phyloP scores from a whole-genome alignment of 805 yeast species.

The Starmerella sp. region DNA sequence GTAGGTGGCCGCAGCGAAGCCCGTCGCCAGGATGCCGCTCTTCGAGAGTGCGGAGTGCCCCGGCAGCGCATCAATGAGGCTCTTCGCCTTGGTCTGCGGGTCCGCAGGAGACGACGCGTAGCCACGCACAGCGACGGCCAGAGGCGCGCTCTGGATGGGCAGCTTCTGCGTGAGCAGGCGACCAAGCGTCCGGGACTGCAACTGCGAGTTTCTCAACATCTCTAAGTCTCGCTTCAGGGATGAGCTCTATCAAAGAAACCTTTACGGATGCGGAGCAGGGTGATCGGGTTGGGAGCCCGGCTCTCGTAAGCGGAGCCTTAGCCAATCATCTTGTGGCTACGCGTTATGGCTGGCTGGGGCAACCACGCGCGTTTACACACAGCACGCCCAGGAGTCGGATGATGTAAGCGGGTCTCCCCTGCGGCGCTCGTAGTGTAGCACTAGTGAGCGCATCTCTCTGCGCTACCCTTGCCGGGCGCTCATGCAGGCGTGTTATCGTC shows the following conservation, averaged over 20 bases:
- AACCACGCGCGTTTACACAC: neutral
- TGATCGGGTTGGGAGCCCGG: neutral
- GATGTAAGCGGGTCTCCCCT: too few species aligned
- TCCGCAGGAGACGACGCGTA: slow-evolving; percentile 37
- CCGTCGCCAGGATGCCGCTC: slow-evolving; percentile 90
- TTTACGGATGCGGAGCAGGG: slow-evolving; percentile 3
- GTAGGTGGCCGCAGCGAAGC: slow-evolving; percentile 87
- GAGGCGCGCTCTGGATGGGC: slow-evolving; percentile 6
- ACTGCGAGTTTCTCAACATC: slow-evolving; percentile 15
- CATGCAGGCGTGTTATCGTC: too few species aligned
- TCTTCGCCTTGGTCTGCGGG: slow-evolving; percentile 43
- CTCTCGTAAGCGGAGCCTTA: neutral
- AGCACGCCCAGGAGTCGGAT: neutral
- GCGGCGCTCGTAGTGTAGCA: too few species aligned
- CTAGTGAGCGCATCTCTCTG: too few species aligned
- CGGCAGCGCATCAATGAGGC: slow-evolving; percentile 86
- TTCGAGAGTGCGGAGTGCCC: slow-evolving; percentile 79
- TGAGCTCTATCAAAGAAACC: slow-evolving; percentile 4
- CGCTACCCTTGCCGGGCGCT: too few species aligned
- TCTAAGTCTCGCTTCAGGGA: neutral
- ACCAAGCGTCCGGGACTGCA: slow-evolving; percentile 18
- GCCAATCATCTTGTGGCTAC: neutral
- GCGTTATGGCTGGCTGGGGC: neutral
- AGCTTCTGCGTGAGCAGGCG: slow-evolving; percentile 7
- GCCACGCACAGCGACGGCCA: slow-evolving; percentile 21